Conservation (phyloP, 1,284 basidiomycete species). For the Ceratobasidium sp. region DNA sequence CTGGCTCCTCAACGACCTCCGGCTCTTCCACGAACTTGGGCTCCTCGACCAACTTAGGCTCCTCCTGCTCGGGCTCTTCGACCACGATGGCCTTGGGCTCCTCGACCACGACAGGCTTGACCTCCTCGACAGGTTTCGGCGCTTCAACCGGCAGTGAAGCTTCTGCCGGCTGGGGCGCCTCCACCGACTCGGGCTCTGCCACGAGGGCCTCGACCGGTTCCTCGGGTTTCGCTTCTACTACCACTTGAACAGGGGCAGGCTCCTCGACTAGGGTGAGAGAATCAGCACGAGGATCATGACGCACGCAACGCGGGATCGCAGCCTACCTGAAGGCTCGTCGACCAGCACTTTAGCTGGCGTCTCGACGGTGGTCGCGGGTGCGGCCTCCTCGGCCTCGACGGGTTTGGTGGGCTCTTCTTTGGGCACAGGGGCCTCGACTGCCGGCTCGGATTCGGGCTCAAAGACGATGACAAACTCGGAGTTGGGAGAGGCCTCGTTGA, state of each 20-base stretch:
- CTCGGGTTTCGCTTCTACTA: background rate
- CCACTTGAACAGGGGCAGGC: background rate
- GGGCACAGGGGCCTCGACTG: background rate
- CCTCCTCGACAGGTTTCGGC: background rate
- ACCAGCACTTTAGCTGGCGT: background rate
- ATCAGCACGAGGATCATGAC: constrained; percentile 12
- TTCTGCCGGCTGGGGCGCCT: too few relatives aligned
- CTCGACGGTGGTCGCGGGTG: background rate
- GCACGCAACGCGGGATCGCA: background rate
- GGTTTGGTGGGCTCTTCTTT: background rate
- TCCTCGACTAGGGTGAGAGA: background rate
- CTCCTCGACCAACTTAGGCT: background rate
- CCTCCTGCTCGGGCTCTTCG: background rate
- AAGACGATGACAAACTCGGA: constrained; percentile 19
- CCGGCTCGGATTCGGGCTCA: background rate
- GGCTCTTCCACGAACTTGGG: constrained; percentile 4
- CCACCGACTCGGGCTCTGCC: background rate
- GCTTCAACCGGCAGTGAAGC: too few relatives aligned
- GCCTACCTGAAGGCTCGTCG: constrained; percentile 7
- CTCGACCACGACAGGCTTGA: constrained; percentile 3
- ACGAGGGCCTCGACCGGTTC: background rate
- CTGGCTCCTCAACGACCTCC: background rate
- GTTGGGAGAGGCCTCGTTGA: constrained; percentile 13
- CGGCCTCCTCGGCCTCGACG: background rate
- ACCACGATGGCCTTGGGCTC: background rate